These are phyloP conservation scores for Neofusicoccum parvum DNA, from an alignment of 2,329 filamentous ascomycete species.

Conservation along the genomic window DNA sequence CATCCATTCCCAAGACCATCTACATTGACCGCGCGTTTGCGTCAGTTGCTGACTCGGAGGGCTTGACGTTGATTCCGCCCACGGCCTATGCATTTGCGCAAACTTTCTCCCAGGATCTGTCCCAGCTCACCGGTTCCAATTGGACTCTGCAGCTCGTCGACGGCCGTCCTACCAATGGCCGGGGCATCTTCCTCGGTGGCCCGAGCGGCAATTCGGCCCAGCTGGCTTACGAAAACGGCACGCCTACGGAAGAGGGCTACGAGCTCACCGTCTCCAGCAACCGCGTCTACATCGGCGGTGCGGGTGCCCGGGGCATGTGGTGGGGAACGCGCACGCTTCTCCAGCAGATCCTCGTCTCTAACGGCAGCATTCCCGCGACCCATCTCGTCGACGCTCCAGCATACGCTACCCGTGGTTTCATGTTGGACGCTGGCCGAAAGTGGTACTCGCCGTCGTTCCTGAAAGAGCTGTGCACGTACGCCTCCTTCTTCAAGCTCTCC, in stretches of 20 bases:
- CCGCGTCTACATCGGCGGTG: slow-evolving; percentile 43
- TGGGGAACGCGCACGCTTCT: slow-evolving; percentile 53
- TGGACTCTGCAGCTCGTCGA: slow-evolving; percentile 48
- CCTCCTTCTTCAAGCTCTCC: slow-evolving; percentile 52
- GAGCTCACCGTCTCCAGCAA: slow-evolving; percentile 42
- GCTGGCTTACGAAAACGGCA: slow-evolving; percentile 52
- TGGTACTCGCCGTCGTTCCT: slow-evolving; percentile 47
- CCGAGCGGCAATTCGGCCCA: slow-evolving; percentile 31
- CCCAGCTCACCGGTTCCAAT: slow-evolving; percentile 41
- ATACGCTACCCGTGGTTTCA: slow-evolving; percentile 48
- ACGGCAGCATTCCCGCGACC: slow-evolving; percentile 34
- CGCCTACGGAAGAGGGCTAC: slow-evolving; percentile 54
- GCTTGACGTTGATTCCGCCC: slow-evolving; percentile 56
- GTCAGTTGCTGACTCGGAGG: slow-evolving; percentile 44
- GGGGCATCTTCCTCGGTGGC: slow-evolving; percentile 49
- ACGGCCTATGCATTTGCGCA: slow-evolving; percentile 53
- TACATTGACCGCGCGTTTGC: slow-evolving; percentile 48
- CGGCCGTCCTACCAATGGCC: slow-evolving; percentile 32
- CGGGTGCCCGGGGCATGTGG: slow-evolving; percentile 49
- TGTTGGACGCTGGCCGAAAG: slow-evolving; percentile 49
- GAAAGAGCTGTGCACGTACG: slow-evolving; percentile 49
- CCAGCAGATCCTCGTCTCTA: slow-evolving; percentile 44
- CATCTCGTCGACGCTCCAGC: slow-evolving; percentile 44
- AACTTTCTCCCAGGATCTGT: slow-evolving; percentile 50
- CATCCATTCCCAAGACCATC: slow-evolving; percentile 33